Conservation (phyloP, 2,329 filamentous ascomycete species). For the Ophiostoma sp. region DNA sequence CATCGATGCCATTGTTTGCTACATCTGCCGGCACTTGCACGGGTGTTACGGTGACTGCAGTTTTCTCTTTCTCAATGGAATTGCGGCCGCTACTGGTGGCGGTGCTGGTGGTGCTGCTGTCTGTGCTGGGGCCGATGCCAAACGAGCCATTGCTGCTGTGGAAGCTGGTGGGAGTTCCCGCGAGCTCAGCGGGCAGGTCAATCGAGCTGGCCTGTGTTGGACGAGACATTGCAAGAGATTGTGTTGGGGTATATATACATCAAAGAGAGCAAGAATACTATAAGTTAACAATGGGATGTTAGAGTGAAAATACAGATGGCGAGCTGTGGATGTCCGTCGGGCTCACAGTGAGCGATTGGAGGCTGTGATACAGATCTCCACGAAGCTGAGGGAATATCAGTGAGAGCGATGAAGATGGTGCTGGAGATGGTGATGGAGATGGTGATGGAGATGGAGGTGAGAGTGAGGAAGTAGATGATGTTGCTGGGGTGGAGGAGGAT, state of each 20-base stretch:
- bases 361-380: neutral
- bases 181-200: neutral
- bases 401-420: neutral
- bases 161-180: neutral
- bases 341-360: neutral
- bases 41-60: neutral
- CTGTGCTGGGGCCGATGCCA: neutral
- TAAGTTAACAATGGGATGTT: neutral
- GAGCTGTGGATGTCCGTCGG: neutral
- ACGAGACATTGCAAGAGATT: neutral
- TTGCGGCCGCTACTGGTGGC: slow-evolving; percentile 6
- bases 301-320: no score
- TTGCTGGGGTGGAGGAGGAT: neutral
- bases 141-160: neutral
- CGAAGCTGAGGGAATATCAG: neutral
- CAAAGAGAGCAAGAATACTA: neutral
- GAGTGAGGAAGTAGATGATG: neutral
- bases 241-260: no score
- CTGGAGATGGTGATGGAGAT: neutral
- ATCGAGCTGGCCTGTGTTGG: neutral
- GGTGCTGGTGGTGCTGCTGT: neutral
- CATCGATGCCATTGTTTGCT: no score
- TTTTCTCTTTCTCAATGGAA: neutral
- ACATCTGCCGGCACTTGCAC: neutral
- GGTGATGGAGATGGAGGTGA: neutral